Base-by-base conservation (phyloP, 768 basidiomycete species). In the Tubosaeta sp. region DNA sequence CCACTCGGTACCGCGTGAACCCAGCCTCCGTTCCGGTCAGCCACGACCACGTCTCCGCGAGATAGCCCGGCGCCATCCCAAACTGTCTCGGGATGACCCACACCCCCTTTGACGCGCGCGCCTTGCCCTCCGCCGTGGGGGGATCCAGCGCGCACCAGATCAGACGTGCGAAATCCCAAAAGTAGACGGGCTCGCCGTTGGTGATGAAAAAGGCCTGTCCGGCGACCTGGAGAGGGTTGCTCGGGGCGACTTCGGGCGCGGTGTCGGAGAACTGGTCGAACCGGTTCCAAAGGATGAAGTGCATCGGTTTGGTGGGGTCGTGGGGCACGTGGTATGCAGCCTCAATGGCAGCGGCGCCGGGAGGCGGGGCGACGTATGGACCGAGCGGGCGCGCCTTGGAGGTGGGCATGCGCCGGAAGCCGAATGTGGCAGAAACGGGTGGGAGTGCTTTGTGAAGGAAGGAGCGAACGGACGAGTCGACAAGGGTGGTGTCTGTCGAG, bases 151-250 rank as follows among this genome's bases (percentile, higher is more conserved):
- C 75, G 29, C 77, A 71, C 92, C 91, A 98, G n/a, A 97, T 71
- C 3, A 79, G 70, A 6, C 91, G 80, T 27, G 85, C 77, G 63
- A 95, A 85, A 72, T 97, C 94, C 95, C 95, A 99, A 75, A 97
- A 97, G 70, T 91, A 91, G 51, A 85, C 78, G 3, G 95, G 95
- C 65, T 98, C 95, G 56, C 94, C 93, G 64, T 98, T 98, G 51
- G 93, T 95, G 71, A 99, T 90, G 77, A 93, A 95, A 76, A 94
- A 99, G 4, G 73, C 90, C 67, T 97, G 90, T 0, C 95, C 95
- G 5, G 92, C 94, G 48, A 97, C 90, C 58, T 85, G 79, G 9
- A 93, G 76, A 9, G 85, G 83, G 46, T 79, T 78, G 0, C 67
- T 67, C 6, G 77, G 72, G 26, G 78, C 72, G 41, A 79, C 74